These are phyloP conservation scores for Magnaporthiopsis poae DNA, from an alignment of 2,329 filamentous ascomycete genomes.

Conservation along the genomic window DNA sequence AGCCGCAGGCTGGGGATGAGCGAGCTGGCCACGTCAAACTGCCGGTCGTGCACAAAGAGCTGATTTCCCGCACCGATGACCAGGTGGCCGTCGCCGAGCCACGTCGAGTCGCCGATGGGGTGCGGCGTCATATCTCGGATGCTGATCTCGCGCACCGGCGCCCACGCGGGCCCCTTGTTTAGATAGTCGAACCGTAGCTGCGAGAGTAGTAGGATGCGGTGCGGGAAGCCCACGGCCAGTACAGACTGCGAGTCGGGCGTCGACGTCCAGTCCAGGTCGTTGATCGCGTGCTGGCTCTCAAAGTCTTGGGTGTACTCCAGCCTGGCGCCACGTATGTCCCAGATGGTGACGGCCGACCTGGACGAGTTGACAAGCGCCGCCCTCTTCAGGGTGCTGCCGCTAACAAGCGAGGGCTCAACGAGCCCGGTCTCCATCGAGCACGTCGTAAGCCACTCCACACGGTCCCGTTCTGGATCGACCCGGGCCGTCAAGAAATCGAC, in stretches of 20 bases:
- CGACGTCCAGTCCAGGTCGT: constrained; percentile 87
- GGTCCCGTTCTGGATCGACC: constrained; percentile 48
- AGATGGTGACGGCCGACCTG: constrained; percentile 72
- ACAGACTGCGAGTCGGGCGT: constrained; percentile 84
- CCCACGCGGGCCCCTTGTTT: constrained; percentile 82
- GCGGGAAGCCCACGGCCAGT: constrained; percentile 83
- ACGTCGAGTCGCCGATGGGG: constrained; percentile 85
- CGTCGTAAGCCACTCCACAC: constrained; percentile 72
- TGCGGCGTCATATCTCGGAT: constrained; percentile 76
- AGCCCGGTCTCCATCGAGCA: constrained; percentile 73
- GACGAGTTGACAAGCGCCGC: constrained; percentile 69
- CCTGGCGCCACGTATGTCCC: constrained; percentile 74
- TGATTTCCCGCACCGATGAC: constrained; percentile 87
- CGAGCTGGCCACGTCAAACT: constrained; percentile 55
- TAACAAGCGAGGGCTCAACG: constrained; percentile 62
- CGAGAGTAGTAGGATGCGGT: constrained; percentile 68
- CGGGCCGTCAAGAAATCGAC: constrained; percentile 80
- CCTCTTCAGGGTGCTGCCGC: constrained; percentile 78
- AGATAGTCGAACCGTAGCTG: constrained; percentile 89
- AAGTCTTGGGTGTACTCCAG: constrained; percentile 74
- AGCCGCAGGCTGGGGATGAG: constrained; percentile 44
- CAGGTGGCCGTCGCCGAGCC: constrained; percentile 75
- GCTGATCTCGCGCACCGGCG: constrained; percentile 69
- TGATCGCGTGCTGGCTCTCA: constrained; percentile 61
- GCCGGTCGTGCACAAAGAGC: constrained; percentile 71